Evolutionary conservation across 331 rosid species (phyloP).

Genomic region (Quercus tomentella): DNA sequence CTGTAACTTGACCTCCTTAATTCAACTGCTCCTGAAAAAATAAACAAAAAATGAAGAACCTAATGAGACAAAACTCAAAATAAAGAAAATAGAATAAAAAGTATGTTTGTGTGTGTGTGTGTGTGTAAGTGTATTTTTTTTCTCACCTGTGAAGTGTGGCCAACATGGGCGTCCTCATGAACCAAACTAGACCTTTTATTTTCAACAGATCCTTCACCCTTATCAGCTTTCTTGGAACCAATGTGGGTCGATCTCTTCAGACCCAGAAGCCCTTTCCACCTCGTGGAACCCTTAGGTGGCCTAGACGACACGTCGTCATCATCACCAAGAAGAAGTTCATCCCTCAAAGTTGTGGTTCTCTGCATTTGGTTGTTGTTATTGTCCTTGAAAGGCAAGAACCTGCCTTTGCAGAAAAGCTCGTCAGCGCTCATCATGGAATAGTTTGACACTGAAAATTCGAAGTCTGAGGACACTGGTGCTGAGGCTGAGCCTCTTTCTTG

Average conservation of each 20-base stretch:
- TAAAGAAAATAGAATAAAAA: background rate
- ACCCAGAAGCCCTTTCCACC: constrained; percentile 90
- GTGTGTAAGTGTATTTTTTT: background rate
- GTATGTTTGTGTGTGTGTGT: no score
- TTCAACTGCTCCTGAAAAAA: constrained; percentile 48
- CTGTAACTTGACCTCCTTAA: constrained; percentile 53
- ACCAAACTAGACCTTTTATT: constrained; percentile 34
- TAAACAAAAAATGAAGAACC: background rate
- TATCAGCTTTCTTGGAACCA: constrained; percentile 64
- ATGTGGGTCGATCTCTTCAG: constrained; percentile 53
- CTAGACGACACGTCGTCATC: constrained; percentile 41
- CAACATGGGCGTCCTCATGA: constrained; percentile 30
- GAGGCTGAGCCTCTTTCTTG: constrained; percentile 50
- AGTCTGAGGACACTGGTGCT: constrained; percentile 57
- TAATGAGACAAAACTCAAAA: background rate
- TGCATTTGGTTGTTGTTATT: constrained; percentile 36
- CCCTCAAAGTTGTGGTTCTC: constrained; percentile 70
- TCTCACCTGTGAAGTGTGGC: constrained; percentile 52
- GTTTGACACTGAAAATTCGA: constrained; percentile 78
- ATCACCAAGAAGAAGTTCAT: constrained; percentile 68
- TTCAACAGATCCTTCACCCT: constrained; percentile 28
- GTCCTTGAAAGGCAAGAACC: constrained; percentile 73
- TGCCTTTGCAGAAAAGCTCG: constrained; percentile 87
- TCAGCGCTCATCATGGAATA: constrained; percentile 94
- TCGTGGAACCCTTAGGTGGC: constrained; percentile 62